These are phyloP conservation scores for Bifiguratus adelaidae DNA, from an alignment of 192 early-diverging fungal genomes.

Conservation along the genomic window DNA sequence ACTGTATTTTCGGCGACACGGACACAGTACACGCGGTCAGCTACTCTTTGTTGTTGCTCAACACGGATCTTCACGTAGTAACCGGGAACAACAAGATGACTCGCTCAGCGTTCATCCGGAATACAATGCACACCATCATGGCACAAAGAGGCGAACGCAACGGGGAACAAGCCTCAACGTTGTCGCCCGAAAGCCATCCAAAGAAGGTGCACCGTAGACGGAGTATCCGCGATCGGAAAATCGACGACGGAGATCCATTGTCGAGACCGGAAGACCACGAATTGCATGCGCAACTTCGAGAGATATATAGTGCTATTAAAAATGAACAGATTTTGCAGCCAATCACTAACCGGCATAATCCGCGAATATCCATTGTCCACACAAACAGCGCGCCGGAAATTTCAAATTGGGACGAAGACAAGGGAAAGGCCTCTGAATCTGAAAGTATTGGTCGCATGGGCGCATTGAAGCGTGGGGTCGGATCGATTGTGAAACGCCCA, in stretches of 20 bases:
- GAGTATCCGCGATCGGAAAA: too few relatives aligned
- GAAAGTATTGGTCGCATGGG: too few relatives aligned
- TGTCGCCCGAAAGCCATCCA: not conserved
- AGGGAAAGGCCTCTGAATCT: too few relatives aligned
- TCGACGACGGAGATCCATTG: too few relatives aligned
- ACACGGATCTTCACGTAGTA: slow-evolving; percentile 91
- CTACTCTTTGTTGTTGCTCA: slow-evolving; percentile 79
- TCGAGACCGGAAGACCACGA: too few relatives aligned
- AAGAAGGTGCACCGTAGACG: too few relatives aligned
- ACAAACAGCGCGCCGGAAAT: too few relatives aligned
- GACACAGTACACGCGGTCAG: slow-evolving; percentile 83
- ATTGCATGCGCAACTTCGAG: too few relatives aligned
- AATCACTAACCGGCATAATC: not conserved
- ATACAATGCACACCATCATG: slow-evolving; percentile 44
- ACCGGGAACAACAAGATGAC: slow-evolving; percentile 67
- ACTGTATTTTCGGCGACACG: slow-evolving; percentile 31
- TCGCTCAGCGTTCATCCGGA: slow-evolving; percentile 55
- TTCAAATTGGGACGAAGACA: too few relatives aligned
- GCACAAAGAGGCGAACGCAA: slow-evolving; percentile 10
- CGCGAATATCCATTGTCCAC: too few relatives aligned
- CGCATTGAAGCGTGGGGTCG: too few relatives aligned
- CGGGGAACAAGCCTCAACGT: slow-evolving; percentile 5
- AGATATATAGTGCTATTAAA: slow-evolving; percentile 26
- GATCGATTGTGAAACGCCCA: too few relatives aligned
- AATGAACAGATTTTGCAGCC: slow-evolving; percentile 22